Evolutionary conservation across 352 stramenopile species (phyloP), one percentile per base, ranked within the genome.

Genomic region (Phytopythium delawarense): DNA sequence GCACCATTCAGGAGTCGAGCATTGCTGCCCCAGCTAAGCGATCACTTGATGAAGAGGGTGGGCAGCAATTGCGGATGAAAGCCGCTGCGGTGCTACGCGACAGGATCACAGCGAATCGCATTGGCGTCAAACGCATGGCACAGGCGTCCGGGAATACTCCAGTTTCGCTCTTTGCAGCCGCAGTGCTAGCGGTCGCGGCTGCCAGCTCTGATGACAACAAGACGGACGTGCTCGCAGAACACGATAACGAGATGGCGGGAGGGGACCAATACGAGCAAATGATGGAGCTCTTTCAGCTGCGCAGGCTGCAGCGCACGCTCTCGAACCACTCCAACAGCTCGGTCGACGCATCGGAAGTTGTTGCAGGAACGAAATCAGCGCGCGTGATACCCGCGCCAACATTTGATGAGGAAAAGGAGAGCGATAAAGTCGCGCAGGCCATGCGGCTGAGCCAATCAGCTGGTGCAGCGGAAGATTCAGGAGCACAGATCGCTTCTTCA

Each of bases 221-320:
- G 25, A 34, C 3, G 15, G 39, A 40, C 21, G 4, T 8, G 18
- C 13, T 39, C 12, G 12, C 6, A 5, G 35, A 60, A 9, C 35
- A 37, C 20, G 37, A 60, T 8, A 37, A 60, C 2, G 54, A 60
- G 2, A 20, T 7, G 15, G 58, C 63, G 7, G 49, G 63, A 55
- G 71, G 62, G 0, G 63, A 71, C 28, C 70, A 74, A 7, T 81
- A 80, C 42, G 75, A 84, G 52, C 45, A 76, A 20, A 75, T 84
- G 66, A 83, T 87, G 73, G 69, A 78, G 49, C 73, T 71, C 1
- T 87, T 83, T 59, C 78, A 84, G 53, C 34, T 84, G 21, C 71
- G 78, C 7, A 62, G 74, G 0, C 49, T 82, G 7, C 66, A 77
- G 13, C 25, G 35, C 7, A 46, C 16, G 9, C 15, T 54, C 20